Percentiles rank a stretch among this genome's conserved stretches.
phyloP scores from a whole-genome alignment of 2,329 filamentous ascomycete species.

The Sphaceloma murrayae region DNA sequence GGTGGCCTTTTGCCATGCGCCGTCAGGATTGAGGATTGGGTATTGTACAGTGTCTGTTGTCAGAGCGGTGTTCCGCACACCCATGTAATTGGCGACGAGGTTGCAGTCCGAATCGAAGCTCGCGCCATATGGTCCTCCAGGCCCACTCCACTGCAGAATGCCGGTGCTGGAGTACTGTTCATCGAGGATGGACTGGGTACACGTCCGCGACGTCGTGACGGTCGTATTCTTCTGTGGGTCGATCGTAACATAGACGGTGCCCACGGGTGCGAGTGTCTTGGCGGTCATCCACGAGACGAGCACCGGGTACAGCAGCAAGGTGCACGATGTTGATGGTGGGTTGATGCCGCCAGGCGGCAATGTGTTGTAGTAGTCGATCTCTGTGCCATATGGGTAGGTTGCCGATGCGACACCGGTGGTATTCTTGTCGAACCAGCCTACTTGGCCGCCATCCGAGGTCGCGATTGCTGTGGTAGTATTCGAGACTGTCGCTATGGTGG shows the following conservation, averaged over 20 bases:
- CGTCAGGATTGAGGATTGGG: not conserved
- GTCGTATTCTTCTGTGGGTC: not conserved
- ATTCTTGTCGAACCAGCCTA: not conserved
- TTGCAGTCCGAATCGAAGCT: not conserved
- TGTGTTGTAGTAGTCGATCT: slow-evolving; percentile 1
- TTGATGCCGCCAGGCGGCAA: not conserved
- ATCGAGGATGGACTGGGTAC: not conserved
- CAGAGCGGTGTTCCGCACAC: not conserved
- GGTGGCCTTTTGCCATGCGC: not conserved
- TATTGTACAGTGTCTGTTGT: not conserved
- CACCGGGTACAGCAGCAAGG: not conserved
- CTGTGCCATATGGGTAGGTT: not conserved
- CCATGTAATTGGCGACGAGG: not conserved
- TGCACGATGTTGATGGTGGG: not conserved
- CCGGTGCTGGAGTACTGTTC: not conserved
- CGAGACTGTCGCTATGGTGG: not conserved
- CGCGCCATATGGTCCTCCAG: not conserved
- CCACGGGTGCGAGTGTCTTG: not conserved
- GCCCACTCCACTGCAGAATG: not conserved
- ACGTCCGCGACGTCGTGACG: not conserved
- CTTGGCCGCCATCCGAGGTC: not conserved
- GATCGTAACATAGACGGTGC: not conserved
- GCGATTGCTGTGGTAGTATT: not conserved
- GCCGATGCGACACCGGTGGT: not conserved
- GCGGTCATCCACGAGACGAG: not conserved